These are phyloP conservation scores for Ceratobasidium sp. DNA, from an alignment of 1,284 basidiomycete species.

Conservation along the genomic window DNA sequence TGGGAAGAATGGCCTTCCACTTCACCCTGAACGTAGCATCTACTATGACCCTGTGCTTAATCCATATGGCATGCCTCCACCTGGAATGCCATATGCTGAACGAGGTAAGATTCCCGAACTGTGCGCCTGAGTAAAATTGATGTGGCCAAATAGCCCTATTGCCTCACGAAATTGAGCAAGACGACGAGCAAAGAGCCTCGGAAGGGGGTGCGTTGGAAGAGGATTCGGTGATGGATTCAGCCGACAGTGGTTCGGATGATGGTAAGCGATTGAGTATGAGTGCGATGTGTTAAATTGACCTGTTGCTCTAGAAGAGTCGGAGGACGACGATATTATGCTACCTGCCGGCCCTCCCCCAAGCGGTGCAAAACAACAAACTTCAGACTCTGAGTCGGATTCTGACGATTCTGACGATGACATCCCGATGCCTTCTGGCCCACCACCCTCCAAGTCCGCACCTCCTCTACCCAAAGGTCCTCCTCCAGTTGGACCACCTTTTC, in stretches of 20 bases:
- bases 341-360: slow-evolving; percentile 80
- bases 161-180: slow-evolving; percentile 60
- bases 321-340: slow-evolving; percentile 84
- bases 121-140: background rate
- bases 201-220: slow-evolving; percentile 35
- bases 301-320: slow-evolving; percentile 49
- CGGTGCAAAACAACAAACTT: slow-evolving; percentile 33
- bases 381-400: slow-evolving; percentile 47
- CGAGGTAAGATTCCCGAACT: slow-evolving; percentile 62
- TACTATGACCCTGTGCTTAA: slow-evolving; percentile 95
- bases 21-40: slow-evolving; percentile 84
- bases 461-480: background rate
- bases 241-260: slow-evolving; percentile 32
- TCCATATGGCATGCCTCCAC: slow-evolving; percentile 92
- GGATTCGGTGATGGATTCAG: slow-evolving; percentile 28
- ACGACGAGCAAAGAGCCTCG: slow-evolving; percentile 39
- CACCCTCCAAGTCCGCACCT: slow-evolving; percentile 22
- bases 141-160: slow-evolving; percentile 56
- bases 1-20: slow-evolving; percentile 78
- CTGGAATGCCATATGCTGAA: slow-evolving; percentile 93
- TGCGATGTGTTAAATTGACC: slow-evolving; percentile 7
- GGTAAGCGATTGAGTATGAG: slow-evolving; percentile 11
- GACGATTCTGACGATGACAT: slow-evolving; percentile 54
- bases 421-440: slow-evolving; percentile 45
- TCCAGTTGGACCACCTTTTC: slow-evolving; percentile 46